These are phyloP conservation scores for Colletotrichum destructivum DNA, from an alignment of 2,329 filamentous ascomycete species.

Conservation along the genomic window DNA sequence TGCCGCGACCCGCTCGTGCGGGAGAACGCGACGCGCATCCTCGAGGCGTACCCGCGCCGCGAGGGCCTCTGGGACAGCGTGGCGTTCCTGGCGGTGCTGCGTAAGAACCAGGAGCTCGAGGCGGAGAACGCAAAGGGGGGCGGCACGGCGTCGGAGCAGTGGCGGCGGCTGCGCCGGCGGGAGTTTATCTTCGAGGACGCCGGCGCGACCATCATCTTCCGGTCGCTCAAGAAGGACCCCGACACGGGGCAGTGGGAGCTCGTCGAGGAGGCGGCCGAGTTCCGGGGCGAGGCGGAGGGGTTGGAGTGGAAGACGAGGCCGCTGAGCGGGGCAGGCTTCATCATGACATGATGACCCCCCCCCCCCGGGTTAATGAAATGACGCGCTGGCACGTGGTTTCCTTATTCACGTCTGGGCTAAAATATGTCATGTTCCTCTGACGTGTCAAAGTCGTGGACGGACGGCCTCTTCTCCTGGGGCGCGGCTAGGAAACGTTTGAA, in stretches of 20 bases:
- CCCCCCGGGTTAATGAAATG: slow-evolving; percentile 45
- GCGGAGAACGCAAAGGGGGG: slow-evolving; percentile 51
- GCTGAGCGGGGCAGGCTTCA: slow-evolving; percentile 53
- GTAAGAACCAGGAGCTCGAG: slow-evolving; percentile 56
- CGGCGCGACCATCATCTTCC: slow-evolving; percentile 51
- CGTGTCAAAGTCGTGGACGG: too few species aligned
- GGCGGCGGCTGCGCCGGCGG: slow-evolving; percentile 56
- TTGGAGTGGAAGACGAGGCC: slow-evolving; percentile 55
- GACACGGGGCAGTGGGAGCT: slow-evolving; percentile 54
- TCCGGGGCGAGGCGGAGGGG: slow-evolving; percentile 48
- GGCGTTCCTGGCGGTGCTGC: slow-evolving; percentile 56
- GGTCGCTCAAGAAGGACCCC: slow-evolving; percentile 52
- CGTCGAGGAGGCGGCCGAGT: slow-evolving; percentile 56
- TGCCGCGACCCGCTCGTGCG: slow-evolving; percentile 57
- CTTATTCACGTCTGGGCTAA: too few species aligned
- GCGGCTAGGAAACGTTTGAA: background rate
- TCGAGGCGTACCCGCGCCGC: slow-evolving; percentile 58
- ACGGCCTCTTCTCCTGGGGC: background rate
- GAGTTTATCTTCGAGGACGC: slow-evolving; percentile 58
- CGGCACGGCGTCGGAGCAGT: slow-evolving; percentile 54
- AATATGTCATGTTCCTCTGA: too few species aligned
- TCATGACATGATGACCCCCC: slow-evolving; percentile 42
- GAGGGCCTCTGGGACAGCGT: slow-evolving; percentile 62
- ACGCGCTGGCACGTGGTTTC: slow-evolving; percentile 25
- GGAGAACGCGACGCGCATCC: slow-evolving; percentile 57